phyloP scores from a whole-genome alignment of 140 eudicot genomes.

The Senecio squalidus region DNA sequence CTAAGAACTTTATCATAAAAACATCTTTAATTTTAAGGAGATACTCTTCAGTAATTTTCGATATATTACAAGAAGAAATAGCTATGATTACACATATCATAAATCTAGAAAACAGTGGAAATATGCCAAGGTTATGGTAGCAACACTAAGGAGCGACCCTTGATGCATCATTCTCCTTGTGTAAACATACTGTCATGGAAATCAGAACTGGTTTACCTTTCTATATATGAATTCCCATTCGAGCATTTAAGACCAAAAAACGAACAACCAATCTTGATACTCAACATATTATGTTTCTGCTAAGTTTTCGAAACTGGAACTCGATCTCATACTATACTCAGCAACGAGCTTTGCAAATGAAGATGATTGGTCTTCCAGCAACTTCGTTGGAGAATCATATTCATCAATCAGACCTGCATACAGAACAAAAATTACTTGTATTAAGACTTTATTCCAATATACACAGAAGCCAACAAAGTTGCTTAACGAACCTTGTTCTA shows the following conservation, averaged over 20 bases:
- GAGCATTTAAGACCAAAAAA: slow-evolving; percentile 8
- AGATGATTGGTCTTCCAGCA: slow-evolving; percentile 65
- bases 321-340: slow-evolving; percentile 74
- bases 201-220: background rate
- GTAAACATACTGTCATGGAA: background rate
- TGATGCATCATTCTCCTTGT: background rate
- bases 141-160: background rate
- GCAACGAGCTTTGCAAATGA: slow-evolving; percentile 85
- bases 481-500: slow-evolving; percentile 54
- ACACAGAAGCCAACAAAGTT: background rate
- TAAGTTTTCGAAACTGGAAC: slow-evolving; percentile 44
- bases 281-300: slow-evolving; percentile 6
- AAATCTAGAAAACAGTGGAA: background rate
- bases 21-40: background rate
- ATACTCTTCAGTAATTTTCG: background rate
- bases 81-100: slow-evolving; percentile 12
- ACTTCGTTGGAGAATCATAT: slow-evolving; percentile 66
- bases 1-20: slow-evolving; percentile 2
- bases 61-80: slow-evolving; percentile 18
- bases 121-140: background rate
- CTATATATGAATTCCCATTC: background rate
- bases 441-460: background rate
- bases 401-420: slow-evolving; percentile 72
- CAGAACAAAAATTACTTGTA: background rate
- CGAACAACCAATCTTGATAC: background rate